phyloP scores from a whole-genome alignment of 1,139 yeast species.

The Candida smagusa region DNA sequence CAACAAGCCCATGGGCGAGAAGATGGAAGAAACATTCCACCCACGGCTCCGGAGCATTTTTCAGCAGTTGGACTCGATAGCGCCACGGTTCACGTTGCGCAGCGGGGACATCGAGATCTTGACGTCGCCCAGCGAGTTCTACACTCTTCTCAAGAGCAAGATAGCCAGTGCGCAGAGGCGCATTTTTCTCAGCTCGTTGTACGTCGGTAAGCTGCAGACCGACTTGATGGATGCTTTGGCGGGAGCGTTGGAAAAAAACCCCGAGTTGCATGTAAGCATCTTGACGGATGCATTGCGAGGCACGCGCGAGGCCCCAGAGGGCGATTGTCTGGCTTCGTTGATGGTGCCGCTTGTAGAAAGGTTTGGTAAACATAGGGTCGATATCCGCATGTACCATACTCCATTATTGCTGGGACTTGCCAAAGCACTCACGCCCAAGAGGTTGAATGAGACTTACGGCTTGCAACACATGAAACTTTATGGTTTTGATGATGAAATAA shows the following conservation, averaged over 20 bases:
- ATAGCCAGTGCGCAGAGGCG: conserved; percentile 54
- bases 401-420: conserved; percentile 76
- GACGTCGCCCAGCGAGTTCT: conserved; percentile 67
- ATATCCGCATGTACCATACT: conserved; percentile 82
- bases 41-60: conserved; percentile 49
- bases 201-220: conserved; percentile 77
- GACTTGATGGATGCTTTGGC: conserved; percentile 66
- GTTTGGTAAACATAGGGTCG: conserved; percentile 68
- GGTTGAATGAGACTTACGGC: conserved; percentile 90
- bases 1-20: conserved; percentile 20
- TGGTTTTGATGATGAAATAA: conserved; percentile 88
- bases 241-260: conserved; percentile 56
- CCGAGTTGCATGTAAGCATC: conserved; percentile 63
- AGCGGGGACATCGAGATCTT: conserved; percentile 64
- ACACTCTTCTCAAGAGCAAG: conserved; percentile 54
- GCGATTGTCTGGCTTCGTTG: conserved; percentile 68
- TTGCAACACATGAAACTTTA: conserved; percentile 96
- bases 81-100: conserved; percentile 65
- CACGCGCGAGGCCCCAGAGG: conserved; percentile 83
- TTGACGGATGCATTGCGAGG: conserved; percentile 89
- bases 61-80: conserved; percentile 59
- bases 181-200: conserved; percentile 79
- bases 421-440: conserved; percentile 65
- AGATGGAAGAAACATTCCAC: conserved; percentile 32
- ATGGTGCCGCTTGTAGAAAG: conserved; percentile 64